Conservation (phyloP, 75 land plant species). For the Picea glauca region DNA sequence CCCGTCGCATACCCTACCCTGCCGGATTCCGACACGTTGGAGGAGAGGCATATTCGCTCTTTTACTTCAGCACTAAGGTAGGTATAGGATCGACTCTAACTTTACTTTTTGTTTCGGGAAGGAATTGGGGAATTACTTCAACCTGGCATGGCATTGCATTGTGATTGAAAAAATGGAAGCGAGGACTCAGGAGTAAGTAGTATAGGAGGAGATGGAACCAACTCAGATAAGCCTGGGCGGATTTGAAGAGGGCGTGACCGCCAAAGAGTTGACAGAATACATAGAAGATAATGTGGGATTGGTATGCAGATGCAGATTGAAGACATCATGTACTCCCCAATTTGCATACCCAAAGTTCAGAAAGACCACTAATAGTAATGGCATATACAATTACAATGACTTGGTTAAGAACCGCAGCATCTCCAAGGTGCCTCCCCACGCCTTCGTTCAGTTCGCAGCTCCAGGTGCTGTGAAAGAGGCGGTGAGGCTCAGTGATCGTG, state of each 20-base stretch:
- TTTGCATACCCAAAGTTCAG: constrained; percentile 40
- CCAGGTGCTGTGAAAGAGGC: constrained; percentile 45
- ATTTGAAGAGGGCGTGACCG: constrained; percentile 37
- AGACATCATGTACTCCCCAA: constrained; percentile 64
- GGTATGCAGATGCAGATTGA: constrained; percentile 76
- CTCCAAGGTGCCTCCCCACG: constrained; percentile 64
- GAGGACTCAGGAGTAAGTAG: constrained; percentile 10
- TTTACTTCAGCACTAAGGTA: no score
- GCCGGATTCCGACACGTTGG: no score
- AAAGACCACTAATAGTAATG: neutral
- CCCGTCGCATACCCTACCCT: no score
- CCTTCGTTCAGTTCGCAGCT: constrained; percentile 80
- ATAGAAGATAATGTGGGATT: constrained; percentile 50
- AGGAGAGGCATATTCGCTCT: no score
- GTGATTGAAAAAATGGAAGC: no score
- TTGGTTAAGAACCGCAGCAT: constrained; percentile 66
- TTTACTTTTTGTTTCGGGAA: no score
- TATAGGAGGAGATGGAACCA: constrained; percentile 21
- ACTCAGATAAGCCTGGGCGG: constrained; percentile 81
- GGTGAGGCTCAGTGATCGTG: constrained; percentile 32
- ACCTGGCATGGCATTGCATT: no score
- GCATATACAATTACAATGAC: constrained; percentile 19
- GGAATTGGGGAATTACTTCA: no score
- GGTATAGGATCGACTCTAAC: no score
- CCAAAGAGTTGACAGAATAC: constrained; percentile 42